Evolutionary conservation across 345 rosid species (phyloP).

Genomic region (Cochlearia excelsa): DNA sequence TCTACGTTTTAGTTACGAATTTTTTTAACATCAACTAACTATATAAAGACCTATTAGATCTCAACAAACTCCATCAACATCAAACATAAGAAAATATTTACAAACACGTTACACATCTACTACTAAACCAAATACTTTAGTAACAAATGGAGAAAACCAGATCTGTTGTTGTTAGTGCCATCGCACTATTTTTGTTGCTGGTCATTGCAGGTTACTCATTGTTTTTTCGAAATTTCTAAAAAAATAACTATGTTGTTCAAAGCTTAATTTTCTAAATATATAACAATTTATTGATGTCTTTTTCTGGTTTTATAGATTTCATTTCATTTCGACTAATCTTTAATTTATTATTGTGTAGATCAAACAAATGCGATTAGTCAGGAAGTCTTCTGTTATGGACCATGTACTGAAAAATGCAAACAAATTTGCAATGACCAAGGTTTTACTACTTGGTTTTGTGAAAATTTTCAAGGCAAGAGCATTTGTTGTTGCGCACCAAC

Average conservation of each 20-base stretch:
- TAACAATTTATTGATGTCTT: too few species aligned
- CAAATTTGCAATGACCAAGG: background rate
- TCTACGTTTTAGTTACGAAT: background rate
- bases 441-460: background rate
- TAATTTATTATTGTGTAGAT: background rate
- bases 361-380: background rate
- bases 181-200: background rate
- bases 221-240: too few species aligned
- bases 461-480: background rate
- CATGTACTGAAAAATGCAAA: background rate
- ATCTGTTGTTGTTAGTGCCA: background rate
- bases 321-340: background rate
- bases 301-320: too few species aligned
- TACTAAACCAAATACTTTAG: background rate
- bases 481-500: conserved; percentile 11
- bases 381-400: conserved; percentile 4
- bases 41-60: conserved; percentile 9
- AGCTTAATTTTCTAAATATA: too few species aligned
- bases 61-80: conserved; percentile 5
- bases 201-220: background rate
- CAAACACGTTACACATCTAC: background rate
- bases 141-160: background rate
- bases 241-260: too few species aligned
- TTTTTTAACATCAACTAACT: background rate
- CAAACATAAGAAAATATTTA: background rate